phyloP scores from a whole-genome alignment of 495 filamentous ascomycete species.

The Penicillium macrosclerotiorum region DNA sequence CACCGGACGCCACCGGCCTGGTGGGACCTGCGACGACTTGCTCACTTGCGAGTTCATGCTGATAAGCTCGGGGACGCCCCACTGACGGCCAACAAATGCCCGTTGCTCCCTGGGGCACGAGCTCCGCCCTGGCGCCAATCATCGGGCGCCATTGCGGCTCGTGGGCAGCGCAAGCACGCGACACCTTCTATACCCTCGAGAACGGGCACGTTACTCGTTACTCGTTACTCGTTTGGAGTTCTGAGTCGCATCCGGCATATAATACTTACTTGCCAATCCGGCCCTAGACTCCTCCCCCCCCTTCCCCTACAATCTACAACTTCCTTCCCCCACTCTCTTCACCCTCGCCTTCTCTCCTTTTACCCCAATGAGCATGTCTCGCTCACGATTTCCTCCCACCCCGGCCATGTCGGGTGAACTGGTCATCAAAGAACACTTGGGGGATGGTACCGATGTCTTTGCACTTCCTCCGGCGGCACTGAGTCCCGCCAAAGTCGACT shows the following conservation, averaged over 20 bases:
- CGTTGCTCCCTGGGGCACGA: conserved; percentile 22
- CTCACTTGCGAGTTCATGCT: neutral
- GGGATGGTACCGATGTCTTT: conserved; percentile 62
- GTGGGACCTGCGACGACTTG: too few species aligned
- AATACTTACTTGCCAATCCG: too few species aligned
- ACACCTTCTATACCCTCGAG: conserved; percentile 27
- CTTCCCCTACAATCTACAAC: too few species aligned
- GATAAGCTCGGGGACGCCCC: conserved; percentile 24
- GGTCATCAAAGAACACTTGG: conserved; percentile 66
- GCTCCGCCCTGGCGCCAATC: conserved; percentile 29
- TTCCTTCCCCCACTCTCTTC: neutral
- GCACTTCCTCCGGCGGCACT: conserved; percentile 83
- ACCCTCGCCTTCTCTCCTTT: neutral
- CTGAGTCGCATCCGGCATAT: too few species aligned
- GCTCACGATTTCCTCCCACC: conserved; percentile 69
- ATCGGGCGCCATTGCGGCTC: conserved; percentile 22
- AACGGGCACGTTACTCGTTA: too few species aligned
- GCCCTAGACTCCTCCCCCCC: conserved; percentile 1
- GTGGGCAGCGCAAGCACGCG: conserved; percentile 47
- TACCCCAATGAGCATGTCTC: conserved; percentile 59
- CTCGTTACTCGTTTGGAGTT: too few species aligned
- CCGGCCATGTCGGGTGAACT: conserved; percentile 84
- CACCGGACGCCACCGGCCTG: too few species aligned
- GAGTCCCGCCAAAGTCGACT: conserved; percentile 35
- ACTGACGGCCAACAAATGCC: conserved; percentile 20